Conservation (phyloP, 768 basidiomycete species). For the Ramaria rubella region DNA sequence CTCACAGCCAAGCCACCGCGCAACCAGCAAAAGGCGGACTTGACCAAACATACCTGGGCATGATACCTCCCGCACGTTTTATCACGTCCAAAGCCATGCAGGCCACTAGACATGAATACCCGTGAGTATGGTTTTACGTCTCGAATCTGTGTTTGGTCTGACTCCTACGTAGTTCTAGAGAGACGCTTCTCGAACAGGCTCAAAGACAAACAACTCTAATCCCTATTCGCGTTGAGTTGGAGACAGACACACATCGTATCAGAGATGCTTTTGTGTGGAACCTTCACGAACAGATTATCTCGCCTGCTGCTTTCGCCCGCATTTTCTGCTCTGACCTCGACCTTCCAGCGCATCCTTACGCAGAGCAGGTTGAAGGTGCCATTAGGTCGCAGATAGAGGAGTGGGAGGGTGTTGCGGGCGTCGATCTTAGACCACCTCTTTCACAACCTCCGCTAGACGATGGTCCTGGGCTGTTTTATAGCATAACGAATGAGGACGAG, state of each 20-base stretch:
- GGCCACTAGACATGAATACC: constrained; percentile 63
- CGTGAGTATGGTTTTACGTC: constrained; percentile 45
- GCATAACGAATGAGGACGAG: constrained; percentile 14
- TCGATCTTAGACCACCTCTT: constrained; percentile 51
- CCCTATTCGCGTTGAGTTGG: constrained; percentile 93
- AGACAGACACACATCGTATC: constrained; percentile 84
- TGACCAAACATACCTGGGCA: constrained; percentile 87
- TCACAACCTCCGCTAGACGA: constrained; percentile 20
- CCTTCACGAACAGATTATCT: constrained; percentile 77
- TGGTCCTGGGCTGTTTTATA: constrained; percentile 8
- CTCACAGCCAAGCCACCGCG: constrained; percentile 15
- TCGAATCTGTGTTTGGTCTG: constrained; percentile 1
- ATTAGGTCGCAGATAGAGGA: constrained; percentile 92
- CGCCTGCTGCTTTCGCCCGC: constrained; percentile 77
- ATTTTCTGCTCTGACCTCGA: constrained; percentile 88
- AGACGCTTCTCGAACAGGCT: constrained; percentile 60
- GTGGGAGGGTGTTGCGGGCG: constrained; percentile 69
- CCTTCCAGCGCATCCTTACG: constrained; percentile 59
- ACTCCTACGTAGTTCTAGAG: constrained; percentile 40
- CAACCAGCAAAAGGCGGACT: constrained; percentile 46
- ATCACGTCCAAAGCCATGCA: constrained; percentile 53
- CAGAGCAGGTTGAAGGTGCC: constrained; percentile 73
- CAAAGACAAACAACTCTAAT: constrained; percentile 52
- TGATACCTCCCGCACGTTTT: constrained; percentile 73
- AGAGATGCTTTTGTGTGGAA: constrained; percentile 98